These are phyloP conservation scores for Macaranga tanarius DNA, from an alignment of 441 rosid genomes.

Conservation along the genomic window DNA sequence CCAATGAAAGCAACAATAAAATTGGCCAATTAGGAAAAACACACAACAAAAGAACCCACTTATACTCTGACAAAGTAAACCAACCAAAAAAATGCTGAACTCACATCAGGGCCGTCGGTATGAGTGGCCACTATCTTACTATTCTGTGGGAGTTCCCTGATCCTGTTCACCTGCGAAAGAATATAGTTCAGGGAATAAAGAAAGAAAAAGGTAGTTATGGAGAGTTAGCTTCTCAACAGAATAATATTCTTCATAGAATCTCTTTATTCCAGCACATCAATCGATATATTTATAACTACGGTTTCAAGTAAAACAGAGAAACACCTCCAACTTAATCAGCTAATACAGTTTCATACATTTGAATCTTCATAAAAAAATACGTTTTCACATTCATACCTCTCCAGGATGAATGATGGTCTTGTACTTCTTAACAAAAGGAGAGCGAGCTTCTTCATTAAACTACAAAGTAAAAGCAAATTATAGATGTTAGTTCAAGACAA, in stretches of 20 bases:
- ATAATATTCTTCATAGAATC: background rate
- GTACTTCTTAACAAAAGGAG: slow-evolving; percentile 97
- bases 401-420: slow-evolving; percentile 99
- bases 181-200: background rate
- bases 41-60: background rate
- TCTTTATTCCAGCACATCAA: background rate
- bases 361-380: background rate
- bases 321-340: background rate
- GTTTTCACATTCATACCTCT: slow-evolving; percentile 52
- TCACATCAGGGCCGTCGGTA: slow-evolving; percentile 96
- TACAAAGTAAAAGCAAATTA: slow-evolving; percentile 30
- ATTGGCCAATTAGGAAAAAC: background rate
- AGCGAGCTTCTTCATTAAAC: slow-evolving; percentile 99
- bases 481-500: background rate
- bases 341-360: background rate
- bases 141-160: slow-evolving; percentile 96
- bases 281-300: too few relatives aligned
- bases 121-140: slow-evolving; percentile 95
- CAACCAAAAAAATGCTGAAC: slow-evolving; percentile 18
- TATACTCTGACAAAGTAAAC: slow-evolving; percentile 15
- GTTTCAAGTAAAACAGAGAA: slow-evolving; percentile 2
- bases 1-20: slow-evolving; percentile 11
- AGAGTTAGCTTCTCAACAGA: slow-evolving; percentile 7
- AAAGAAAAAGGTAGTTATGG: background rate
- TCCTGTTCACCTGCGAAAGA: slow-evolving; percentile 85